These are phyloP conservation scores for Pachysandra terminalis DNA, from an alignment of 164 flowering plant species.

Conservation along the genomic window DNA sequence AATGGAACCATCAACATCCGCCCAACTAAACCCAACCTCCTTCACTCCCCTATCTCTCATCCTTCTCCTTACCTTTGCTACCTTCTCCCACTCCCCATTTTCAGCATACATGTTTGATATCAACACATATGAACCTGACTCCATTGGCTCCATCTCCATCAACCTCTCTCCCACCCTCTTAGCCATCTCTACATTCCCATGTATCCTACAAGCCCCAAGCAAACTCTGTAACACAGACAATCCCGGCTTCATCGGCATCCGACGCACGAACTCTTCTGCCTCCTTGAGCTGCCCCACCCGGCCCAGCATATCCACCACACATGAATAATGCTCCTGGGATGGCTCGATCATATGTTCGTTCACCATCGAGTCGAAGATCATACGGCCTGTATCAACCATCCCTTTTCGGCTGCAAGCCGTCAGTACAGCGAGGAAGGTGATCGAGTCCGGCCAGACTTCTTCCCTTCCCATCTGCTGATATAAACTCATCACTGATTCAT, in stretches of 20 bases:
- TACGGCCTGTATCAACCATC: slow-evolving; percentile 62
- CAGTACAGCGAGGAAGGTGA: slow-evolving; percentile 73
- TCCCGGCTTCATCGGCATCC: slow-evolving; percentile 64
- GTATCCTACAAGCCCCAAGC: slow-evolving; percentile 77
- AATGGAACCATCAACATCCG: slow-evolving; percentile 55
- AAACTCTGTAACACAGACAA: slow-evolving; percentile 75
- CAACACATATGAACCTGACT: slow-evolving; percentile 76
- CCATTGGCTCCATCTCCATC: slow-evolving; percentile 64
- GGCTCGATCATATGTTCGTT: slow-evolving; percentile 57
- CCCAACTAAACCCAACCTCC: slow-evolving; percentile 96
- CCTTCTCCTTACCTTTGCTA: slow-evolving; percentile 56
- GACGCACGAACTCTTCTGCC: slow-evolving; percentile 62
- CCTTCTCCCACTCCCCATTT: slow-evolving; percentile 86
- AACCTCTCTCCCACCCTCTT: slow-evolving; percentile 47
- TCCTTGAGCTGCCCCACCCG: slow-evolving; percentile 71
- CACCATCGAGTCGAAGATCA: slow-evolving; percentile 57
- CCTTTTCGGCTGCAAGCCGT: slow-evolving; percentile 74
- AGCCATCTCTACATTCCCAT: slow-evolving; percentile 78
- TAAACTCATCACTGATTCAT: slow-evolving; percentile 47
- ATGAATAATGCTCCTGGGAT: slow-evolving; percentile 66
- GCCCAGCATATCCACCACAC: slow-evolving; percentile 89
- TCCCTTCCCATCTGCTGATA: slow-evolving; percentile 53
- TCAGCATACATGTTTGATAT: slow-evolving; percentile 88
- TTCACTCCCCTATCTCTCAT: slow-evolving; percentile 73
- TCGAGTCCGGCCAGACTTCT: slow-evolving; percentile 60